Base-by-base conservation (phyloP, 768 basidiomycete species). In the Coprinellus aureogranulatus region DNA sequence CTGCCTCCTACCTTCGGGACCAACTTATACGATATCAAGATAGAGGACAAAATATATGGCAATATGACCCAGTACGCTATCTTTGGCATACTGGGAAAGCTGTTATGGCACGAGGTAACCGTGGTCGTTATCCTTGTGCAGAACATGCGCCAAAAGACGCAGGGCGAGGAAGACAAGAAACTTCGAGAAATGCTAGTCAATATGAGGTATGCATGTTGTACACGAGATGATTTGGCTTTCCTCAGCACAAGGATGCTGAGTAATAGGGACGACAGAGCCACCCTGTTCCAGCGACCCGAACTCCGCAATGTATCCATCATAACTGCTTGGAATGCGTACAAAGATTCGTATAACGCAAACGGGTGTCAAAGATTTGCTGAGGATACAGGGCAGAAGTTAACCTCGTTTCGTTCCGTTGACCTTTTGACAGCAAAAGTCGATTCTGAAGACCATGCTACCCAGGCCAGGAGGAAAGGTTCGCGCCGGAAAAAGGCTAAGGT, bases 121-220 rank as follows among this genome's bases (percentile, higher is more conserved):
- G 71, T 64, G 0, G 72, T 72, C 27, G 69, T 75, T 5, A 70
- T 75, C 11, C 49, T 75, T 3, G 59, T 56, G 20, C 47, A 70
- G 59, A 78, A 78, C 56, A 74, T 74, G 74, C n/a, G 71, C n/a
- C 73, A 76, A 55, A 50, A 41, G 37, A 42, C 34, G 3, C 62
- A 67, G 48, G 61, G 54, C 3, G 0, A 49, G 22, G 57, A 62
- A 1, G 72, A 77, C 63, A 40, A 16, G 0, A 60, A 62, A 22
- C 65, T 76, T 1, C 22, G 72, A 28, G 65, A 51, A 0, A 69
- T 69, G 0, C 50, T 79, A 1, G 67, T 67, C n/a, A 76, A 77
- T 59, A 72, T 77, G 76, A 40, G 71, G 28, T 78, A 76, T 55
- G 68, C 66, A n/a, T 60, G 70, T 0, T 80, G 77, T 61, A 77